phyloP scores from a whole-genome alignment of 2,329 filamentous ascomycete genomes.

The Penicillium sp. region DNA sequence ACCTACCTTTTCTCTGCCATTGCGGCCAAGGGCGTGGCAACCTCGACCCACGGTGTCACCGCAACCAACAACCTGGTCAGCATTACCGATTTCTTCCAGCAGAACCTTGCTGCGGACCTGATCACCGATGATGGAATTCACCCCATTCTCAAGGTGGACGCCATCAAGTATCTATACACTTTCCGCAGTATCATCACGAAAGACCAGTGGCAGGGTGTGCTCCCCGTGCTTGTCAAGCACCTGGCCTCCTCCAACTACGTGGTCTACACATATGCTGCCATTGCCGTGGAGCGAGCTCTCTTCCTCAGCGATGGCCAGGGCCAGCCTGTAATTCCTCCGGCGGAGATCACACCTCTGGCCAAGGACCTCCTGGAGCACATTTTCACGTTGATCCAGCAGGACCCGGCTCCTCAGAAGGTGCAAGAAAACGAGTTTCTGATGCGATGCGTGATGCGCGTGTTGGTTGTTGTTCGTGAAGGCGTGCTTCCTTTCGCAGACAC shows the following conservation, averaged over 20 bases:
- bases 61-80: slow-evolving; percentile 86
- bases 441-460: slow-evolving; percentile 96
- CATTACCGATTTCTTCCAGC: slow-evolving; percentile 93
- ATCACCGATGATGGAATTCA: slow-evolving; percentile 70
- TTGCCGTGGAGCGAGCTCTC: slow-evolving; percentile 91
- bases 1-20: slow-evolving; percentile 95
- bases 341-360: slow-evolving; percentile 77
- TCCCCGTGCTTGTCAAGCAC: slow-evolving; percentile 89
- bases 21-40: slow-evolving; percentile 87
- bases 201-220: slow-evolving; percentile 87
- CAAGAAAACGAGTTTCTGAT: slow-evolving; percentile 99
- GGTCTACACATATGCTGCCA: slow-evolving; percentile 95
- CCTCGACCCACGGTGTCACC: slow-evolving; percentile 85
- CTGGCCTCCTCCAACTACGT: slow-evolving; percentile 90
- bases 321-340: slow-evolving; percentile 77
- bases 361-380: slow-evolving; percentile 87
- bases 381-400: slow-evolving; percentile 87
- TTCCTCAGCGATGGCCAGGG: slow-evolving; percentile 78
- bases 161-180: slow-evolving; percentile 96
- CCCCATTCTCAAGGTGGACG: slow-evolving; percentile 92
- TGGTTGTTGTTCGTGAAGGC: slow-evolving; percentile 89
- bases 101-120: slow-evolving; percentile 87
- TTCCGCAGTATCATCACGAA: slow-evolving; percentile 94
- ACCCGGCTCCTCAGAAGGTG: slow-evolving; percentile 83
- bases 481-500: slow-evolving; percentile 74